Base-by-base conservation (phyloP, 208 protist genomes). In the Phytomonas serpens region DNA sequence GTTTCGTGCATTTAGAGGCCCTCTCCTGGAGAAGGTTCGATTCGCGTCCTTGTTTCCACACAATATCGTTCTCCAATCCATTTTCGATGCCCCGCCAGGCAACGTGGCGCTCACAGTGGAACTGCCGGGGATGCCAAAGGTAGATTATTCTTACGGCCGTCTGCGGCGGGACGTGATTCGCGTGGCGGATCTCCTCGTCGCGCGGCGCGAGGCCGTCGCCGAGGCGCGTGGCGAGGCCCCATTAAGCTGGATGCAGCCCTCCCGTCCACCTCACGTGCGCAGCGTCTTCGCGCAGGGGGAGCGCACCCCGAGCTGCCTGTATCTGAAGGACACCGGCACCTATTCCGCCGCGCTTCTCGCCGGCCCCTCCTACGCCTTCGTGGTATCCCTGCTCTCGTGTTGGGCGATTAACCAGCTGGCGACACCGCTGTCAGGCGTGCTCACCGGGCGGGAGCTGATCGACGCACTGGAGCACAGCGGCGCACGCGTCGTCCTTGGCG, bases 401-500 rank as follows among this genome's bases (percentile, higher is more conserved):
- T 95, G 90, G 88, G 77, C 90, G 9, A 40, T 90, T 40, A 93
- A 93, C 67, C 86, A 88, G 71, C 80, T 95, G 74, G 81, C 78
- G 36, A 87, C 83, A 34, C 90, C 90, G 29, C 82, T 95, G 73
- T 89, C 86, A n/a, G 75, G 81, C 40, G 84, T 90, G 76, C 81
- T 79, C 23, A 93, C 88, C 79, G 73, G 84, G 29, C 76, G 78
- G 52, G 90, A 95, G 71, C 80, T 95, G 27, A 90, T 84, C 70
- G 92, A 95, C 72, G 82, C 93, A 57, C 82, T 93, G 61, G 86
- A 90, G 42, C 87, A 95, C 78, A 93, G 87, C 69, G 83, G 77
- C 29, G 73, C 76, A 69, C 77, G 82, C 67, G 76, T 71, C 19
- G 76, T 95, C 27, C 61, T 95, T 27, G 87, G 85, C 5, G 77